Percentiles rank a stretch among this genome's conserved stretches.
Evolutionary conservation across 169 alveolate genomes (phyloP).

Genomic region (Neospora caninum): DNA sequence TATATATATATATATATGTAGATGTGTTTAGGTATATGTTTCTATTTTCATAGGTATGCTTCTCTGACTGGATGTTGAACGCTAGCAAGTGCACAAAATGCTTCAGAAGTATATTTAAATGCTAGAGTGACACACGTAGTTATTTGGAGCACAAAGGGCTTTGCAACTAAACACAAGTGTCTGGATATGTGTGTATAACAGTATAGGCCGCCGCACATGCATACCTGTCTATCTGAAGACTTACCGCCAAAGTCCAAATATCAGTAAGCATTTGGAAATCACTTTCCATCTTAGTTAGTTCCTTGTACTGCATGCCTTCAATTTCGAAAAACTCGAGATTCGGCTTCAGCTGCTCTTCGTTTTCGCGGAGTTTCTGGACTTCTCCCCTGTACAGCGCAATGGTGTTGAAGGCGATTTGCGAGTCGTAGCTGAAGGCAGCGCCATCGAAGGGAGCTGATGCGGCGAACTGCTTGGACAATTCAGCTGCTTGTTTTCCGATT

Average conservation of each 20-base stretch:
- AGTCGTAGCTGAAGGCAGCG: constrained; percentile 47
- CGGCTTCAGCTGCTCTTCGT: constrained; percentile 59
- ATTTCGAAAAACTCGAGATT: constrained; percentile 68
- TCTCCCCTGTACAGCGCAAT: constrained; percentile 60
- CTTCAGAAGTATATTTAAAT: too few species aligned
- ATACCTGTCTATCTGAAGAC: neutral
- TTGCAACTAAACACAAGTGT: too few species aligned
- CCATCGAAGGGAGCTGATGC: constrained; percentile 68
- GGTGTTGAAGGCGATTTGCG: constrained; percentile 62
- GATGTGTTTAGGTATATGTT: too few species aligned
- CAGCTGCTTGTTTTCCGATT: constrained; percentile 57
- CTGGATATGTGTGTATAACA: too few species aligned
- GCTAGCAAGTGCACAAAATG: too few species aligned
- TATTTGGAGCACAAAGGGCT: too few species aligned
- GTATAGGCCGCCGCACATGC: too few species aligned
- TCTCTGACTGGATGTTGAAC: too few species aligned
- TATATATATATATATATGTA: too few species aligned
- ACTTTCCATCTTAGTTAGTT: constrained; percentile 54
- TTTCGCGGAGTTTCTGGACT: constrained; percentile 54
- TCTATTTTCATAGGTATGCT: too few species aligned
- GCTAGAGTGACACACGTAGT: too few species aligned
- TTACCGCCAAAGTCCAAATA: constrained; percentile 65
- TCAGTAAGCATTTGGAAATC: constrained; percentile 52
- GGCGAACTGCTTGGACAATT: constrained; percentile 53
- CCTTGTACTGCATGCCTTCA: constrained; percentile 58